These are phyloP conservation scores for Cornus suecica DNA, from an alignment of 148 eudicot species.

Conservation along the genomic window DNA sequence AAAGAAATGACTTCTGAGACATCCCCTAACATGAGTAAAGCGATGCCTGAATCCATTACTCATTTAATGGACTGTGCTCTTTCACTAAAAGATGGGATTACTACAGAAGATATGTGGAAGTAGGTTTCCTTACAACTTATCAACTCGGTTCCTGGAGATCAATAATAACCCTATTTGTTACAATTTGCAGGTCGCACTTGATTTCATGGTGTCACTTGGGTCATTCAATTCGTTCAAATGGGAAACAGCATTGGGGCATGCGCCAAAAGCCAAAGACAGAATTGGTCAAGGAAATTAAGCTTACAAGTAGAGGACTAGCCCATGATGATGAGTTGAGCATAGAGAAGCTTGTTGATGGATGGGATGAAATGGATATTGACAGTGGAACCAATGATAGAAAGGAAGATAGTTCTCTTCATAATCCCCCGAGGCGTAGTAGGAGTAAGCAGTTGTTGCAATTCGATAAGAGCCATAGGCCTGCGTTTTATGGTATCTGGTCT, in stretches of 20 bases:
- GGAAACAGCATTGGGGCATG: constrained; percentile 67
- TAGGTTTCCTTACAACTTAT: constrained; percentile 19
- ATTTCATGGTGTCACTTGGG: constrained; percentile 64
- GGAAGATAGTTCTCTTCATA: constrained; percentile 25
- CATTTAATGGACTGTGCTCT: constrained; percentile 66
- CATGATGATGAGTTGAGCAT: constrained; percentile 50
- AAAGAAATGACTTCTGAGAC: constrained; percentile 22
- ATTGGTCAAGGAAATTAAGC: constrained; percentile 68
- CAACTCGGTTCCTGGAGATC: not conserved
- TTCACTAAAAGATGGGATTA: constrained; percentile 34
- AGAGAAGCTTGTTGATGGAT: constrained; percentile 54
- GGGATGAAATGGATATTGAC: constrained; percentile 40
- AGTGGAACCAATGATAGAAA: constrained; percentile 25
- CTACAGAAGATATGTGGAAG: constrained; percentile 57
- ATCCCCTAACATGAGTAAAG: constrained; percentile 20
- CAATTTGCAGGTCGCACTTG: constrained; percentile 62
- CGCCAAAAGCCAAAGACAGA: constrained; percentile 66
- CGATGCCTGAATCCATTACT: constrained; percentile 37
- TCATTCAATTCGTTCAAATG: constrained; percentile 42
- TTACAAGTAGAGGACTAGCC: constrained; percentile 37
- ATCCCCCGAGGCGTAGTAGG: constrained; percentile 23
- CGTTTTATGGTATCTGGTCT: constrained; percentile 91
- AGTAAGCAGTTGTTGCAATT: constrained; percentile 80
- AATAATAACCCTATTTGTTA: constrained; percentile 9
- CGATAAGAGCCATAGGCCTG: constrained; percentile 87